Conservation (phyloP, 805 yeast genomes). For the Starmerella apicola region DNA sequence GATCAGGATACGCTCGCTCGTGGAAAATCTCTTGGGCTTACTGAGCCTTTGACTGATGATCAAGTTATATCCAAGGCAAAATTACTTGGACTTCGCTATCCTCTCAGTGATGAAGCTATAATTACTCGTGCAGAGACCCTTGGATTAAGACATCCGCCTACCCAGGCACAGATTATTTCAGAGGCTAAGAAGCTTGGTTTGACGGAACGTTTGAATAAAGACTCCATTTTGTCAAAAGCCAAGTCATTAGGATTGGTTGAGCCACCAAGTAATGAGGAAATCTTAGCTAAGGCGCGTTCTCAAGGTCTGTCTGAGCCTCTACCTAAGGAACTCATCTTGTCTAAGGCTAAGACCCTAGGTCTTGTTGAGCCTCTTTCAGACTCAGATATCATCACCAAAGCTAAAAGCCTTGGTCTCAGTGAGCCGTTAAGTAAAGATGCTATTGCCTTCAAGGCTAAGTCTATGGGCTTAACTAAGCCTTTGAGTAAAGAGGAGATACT, state of each 20-base stretch:
- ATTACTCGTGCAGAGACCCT: constrained; percentile 1
- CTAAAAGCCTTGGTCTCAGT: constrained; percentile 19
- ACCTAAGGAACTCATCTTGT: constrained; percentile 3
- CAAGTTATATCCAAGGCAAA: constrained; percentile 15
- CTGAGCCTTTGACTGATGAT: constrained; percentile 1
- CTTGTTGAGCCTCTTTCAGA: neutral
- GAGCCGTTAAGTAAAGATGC: constrained; percentile 4
- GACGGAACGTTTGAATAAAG: constrained; percentile 32
- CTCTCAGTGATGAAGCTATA: constrained; percentile 2
- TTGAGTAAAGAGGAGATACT: too few species aligned
- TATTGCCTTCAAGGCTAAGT: constrained; percentile 12
- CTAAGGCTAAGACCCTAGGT: neutral
- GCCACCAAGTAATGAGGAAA: constrained; percentile 5
- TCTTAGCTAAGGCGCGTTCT: constrained; percentile 3
- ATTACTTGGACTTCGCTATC: constrained; percentile 16
- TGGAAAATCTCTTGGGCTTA: constrained; percentile 15
- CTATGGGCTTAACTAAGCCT: constrained; percentile 21
- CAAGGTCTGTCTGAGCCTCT: constrained; percentile 9
- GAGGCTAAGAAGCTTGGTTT: constrained; percentile 40
- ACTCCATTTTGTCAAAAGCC: constrained; percentile 9
- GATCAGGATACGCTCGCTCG: constrained; percentile 2
- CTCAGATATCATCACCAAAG: constrained; percentile 7
- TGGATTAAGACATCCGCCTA: constrained; percentile 15
- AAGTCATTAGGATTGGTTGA: constrained; percentile 17
- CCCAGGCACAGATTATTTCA: constrained; percentile 1